These are phyloP conservation scores for Juglanconis oblonga DNA, from an alignment of 2,329 filamentous ascomycete genomes.

Conservation along the genomic window DNA sequence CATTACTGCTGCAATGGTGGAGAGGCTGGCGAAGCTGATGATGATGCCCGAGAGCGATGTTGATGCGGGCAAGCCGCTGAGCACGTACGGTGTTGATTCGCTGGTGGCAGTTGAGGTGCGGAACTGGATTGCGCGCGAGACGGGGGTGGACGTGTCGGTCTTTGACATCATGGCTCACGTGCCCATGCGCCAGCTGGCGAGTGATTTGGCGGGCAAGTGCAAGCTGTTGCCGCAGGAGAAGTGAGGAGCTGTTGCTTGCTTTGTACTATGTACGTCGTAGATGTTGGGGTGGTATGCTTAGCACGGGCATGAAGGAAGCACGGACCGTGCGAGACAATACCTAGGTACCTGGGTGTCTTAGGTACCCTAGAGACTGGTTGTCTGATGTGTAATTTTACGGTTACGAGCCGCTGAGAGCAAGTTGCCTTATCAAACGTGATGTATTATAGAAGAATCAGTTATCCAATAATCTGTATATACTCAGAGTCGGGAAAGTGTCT, in stretches of 20 bases:
- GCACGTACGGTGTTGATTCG: constrained; percentile 14
- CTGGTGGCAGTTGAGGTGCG: constrained; percentile 16
- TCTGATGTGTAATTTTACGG: too few species aligned
- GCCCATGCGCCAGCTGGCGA: constrained; percentile 11
- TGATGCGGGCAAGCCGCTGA: constrained; percentile 10
- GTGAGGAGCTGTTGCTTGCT: neutral
- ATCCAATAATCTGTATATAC: too few species aligned
- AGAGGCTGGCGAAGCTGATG: constrained; percentile 10
- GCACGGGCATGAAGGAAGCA: too few species aligned
- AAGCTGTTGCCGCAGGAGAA: constrained; percentile 2
- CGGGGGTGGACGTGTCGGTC: constrained; percentile 9
- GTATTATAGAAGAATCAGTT: too few species aligned
- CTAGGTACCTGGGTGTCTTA: too few species aligned
- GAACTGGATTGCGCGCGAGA: constrained; percentile 16
- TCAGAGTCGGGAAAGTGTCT: too few species aligned
- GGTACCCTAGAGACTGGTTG: too few species aligned
- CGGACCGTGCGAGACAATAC: too few species aligned
- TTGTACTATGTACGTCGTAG: too few species aligned
- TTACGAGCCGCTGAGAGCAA: too few species aligned
- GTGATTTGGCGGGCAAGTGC: constrained; percentile 11
- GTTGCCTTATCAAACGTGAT: too few species aligned
- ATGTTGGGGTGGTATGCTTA: too few species aligned
- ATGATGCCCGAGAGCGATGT: constrained; percentile 11
- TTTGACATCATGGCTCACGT: constrained; percentile 13
- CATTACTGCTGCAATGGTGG: constrained; percentile 10